Conservation (phyloP, 345 rosid genomes). For the Populus ilicifolia region DNA sequence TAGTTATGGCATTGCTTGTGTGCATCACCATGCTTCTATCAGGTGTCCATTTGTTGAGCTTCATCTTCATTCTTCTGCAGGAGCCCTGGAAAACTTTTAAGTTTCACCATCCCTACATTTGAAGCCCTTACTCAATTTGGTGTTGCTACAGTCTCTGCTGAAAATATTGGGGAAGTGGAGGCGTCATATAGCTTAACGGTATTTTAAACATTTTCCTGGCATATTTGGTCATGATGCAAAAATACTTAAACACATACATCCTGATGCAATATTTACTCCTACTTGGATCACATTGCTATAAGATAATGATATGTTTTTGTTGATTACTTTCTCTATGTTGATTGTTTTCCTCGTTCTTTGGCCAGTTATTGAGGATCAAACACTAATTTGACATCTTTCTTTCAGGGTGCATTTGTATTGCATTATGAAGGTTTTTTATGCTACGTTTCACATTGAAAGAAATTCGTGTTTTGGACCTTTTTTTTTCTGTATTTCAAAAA, state of each 20-base stretch:
- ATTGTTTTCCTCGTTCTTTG: not conserved
- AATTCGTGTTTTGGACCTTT: not conserved
- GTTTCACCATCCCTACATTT: constrained; percentile 68
- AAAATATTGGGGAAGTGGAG: constrained; percentile 79
- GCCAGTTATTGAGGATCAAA: not conserved
- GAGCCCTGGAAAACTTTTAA: constrained; percentile 86
- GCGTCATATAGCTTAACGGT: constrained; percentile 95
- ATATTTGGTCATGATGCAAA: not conserved
- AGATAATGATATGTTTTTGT: not conserved
- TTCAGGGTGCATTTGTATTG: not conserved
- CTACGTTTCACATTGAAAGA: not conserved
- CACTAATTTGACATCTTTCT: not conserved
- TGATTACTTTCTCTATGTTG: not conserved
- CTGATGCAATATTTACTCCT: not conserved
- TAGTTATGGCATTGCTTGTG: not conserved
- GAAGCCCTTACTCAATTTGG: constrained; percentile 90
- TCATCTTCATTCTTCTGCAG: constrained; percentile 29
- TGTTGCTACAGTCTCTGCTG: constrained; percentile 62
- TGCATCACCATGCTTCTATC: too few species aligned
- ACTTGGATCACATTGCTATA: not conserved
- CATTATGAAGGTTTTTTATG: not conserved
- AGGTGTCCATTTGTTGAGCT: not conserved
- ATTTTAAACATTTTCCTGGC: constrained; percentile 1
- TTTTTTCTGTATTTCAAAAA: not conserved
- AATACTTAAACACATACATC: not conserved